Base-by-base conservation (phyloP, 345 rosid genomes). In the Hirschfeldia incana region DNA sequence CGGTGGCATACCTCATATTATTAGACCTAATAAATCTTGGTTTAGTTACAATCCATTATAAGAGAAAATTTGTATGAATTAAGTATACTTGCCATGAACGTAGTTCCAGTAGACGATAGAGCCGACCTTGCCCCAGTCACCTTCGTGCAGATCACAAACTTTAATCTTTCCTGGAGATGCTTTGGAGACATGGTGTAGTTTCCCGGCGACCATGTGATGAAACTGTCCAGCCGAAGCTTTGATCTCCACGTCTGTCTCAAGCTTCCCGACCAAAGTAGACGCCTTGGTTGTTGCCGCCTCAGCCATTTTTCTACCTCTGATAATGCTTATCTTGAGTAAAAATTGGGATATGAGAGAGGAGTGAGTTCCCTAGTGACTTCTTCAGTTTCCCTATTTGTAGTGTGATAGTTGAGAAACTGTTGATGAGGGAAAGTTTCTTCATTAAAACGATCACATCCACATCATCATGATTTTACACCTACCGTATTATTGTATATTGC, bases 41-140 rank as follows among this genome's bases (percentile, higher is more conserved):
- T 60, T 60, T 11, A 27, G 10, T 60, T 60, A 61, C 1, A 28
- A n/a, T 29, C 39, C 21, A 62, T 30, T 30, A 65, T 1, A 37
- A 66, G 69, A 9, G 7, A 69, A 51, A 15, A n/a, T 4, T 26
- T 53, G 36, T 4, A 61, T 51, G 21, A n/a, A 51, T 51, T n/a
- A 60, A 49, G 69, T 62, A 28, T n/a, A 60, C 73, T 76, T 77
- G 27, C 79, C 79, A 66, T 76, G 84, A 34, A 76, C 51, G 37
- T 83, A 86, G 67, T 75, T 73, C 85, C 86, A 86, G 73, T 5
- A 39, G 79, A 86, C 26, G 29, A 85, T 67, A 59, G 81, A 59
- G 11, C 84, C 88, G 2, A 68, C 65, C 2, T 72, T 67, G 0
- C 88, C 90, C 80, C 80, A 87, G 0, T 85, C 85, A 4, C 87